Base-by-base conservation (phyloP, 192 early-diverging fungal genomes). In the Dimargaris verticillata region DNA sequence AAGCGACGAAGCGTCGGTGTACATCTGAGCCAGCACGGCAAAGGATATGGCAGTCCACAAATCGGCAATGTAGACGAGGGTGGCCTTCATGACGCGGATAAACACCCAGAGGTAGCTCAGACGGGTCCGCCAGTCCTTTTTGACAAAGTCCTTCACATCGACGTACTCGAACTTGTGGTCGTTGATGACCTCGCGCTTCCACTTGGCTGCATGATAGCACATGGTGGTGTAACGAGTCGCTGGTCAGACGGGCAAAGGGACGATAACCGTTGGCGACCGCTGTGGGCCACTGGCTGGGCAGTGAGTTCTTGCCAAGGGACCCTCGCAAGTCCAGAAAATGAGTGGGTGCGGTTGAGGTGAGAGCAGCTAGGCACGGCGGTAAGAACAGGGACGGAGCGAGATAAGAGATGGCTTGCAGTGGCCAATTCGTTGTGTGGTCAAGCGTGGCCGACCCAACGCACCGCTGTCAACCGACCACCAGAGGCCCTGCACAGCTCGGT, bases 111-210 rank as follows among this genome's bases (percentile, higher is more conserved):
- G 64, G 61, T 88, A 86, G 25, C 66, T 65, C 29, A 83, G 62
- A 45, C 71, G 70, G 7, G 63, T 55, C 62, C 64, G 61, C 52
- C 68, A 75, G 13, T 65, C 72, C 6, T 65, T 63, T 52, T 75
- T 66, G 13, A 70, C 29, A 74, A 86, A 89, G 61, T 88, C 85
- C 13, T 88, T 80, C 42, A 88, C 74, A 61, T 92, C 85, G 53
- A 92, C 75, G 70, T 82, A 88, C 73, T 89, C 88, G 66, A 92
- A 92, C 68, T 88, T 89, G 75, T 92, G 87, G 75, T 89, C 89
- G 63, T 74, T 62, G 24, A 88, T 80, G 54, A 80, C 71, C 65
- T 87, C 85, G 55, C 85, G 73, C 72, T 88, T 86, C 88, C 89
- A 88, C 41, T 82, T 78, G 57, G 57, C 42, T 15, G 29, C 5